phyloP scores from a whole-genome alignment of 257 asterid genomes.

The Plectranthus barbatus region DNA sequence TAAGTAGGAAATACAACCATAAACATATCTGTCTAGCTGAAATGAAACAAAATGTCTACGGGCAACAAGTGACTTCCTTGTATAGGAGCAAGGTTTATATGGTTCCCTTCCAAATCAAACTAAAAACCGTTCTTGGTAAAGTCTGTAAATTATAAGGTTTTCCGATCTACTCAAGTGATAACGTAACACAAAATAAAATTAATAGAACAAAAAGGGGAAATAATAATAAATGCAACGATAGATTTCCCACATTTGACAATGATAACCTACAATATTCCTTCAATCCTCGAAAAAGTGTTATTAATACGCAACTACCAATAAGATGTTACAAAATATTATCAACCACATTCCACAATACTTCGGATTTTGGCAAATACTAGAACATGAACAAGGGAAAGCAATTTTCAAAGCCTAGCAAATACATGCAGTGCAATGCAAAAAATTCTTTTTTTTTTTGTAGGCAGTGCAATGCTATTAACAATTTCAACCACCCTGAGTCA shows the following conservation, averaged over 20 bases:
- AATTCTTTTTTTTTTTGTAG: too few species aligned
- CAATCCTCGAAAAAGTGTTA: not conserved
- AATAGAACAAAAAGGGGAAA: not conserved
- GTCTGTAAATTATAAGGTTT: not conserved
- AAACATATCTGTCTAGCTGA: constrained; percentile 1
- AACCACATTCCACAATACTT: not conserved
- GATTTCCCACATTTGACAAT: not conserved
- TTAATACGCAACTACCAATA: not conserved
- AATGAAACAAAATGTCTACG: not conserved
- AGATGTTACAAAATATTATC: not conserved
- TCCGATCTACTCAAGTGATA: not conserved
- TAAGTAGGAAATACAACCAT: not conserved
- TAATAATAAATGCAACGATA: not conserved
- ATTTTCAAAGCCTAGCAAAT: not conserved
- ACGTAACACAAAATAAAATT: not conserved
- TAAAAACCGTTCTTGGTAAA: not conserved
- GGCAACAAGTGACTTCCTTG: not conserved
- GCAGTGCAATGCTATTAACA: not conserved
- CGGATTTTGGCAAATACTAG: not conserved
- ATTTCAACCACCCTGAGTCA: not conserved
- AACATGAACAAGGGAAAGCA: not conserved
- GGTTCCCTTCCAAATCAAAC: not conserved
- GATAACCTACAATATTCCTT: not conserved
- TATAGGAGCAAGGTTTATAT: not conserved
- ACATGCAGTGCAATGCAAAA: too few species aligned